phyloP scores from a whole-genome alignment of 2,329 filamentous ascomycete genomes.

The Ophiocordyceps sinensis region DNA sequence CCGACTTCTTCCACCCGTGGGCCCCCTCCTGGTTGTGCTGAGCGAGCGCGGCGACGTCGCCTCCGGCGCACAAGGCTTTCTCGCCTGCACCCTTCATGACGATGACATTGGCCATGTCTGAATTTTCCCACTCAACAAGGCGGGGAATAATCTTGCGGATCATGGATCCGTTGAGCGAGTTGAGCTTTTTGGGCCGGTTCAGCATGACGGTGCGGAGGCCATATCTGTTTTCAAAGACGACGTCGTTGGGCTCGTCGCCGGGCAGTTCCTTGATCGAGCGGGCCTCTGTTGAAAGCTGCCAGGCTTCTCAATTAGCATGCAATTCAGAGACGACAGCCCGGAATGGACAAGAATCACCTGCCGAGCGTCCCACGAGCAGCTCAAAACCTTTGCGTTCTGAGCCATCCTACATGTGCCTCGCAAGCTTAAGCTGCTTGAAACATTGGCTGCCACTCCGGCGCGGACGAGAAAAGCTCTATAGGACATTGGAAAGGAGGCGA shows the following conservation, averaged over 20 bases:
- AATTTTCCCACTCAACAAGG: conserved; percentile 87
- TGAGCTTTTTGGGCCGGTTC: conserved; percentile 83
- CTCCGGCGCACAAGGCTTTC: conserved; percentile 82
- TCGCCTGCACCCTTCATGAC: conserved; percentile 82
- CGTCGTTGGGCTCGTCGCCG: conserved; percentile 72
- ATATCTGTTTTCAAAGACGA: conserved; percentile 79
- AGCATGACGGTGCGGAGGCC: conserved; percentile 86
- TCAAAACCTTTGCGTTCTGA: conserved; percentile 60
- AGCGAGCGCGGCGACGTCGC: conserved; percentile 74
- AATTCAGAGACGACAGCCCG: not conserved
- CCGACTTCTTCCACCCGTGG: conserved; percentile 59
- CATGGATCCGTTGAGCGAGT: conserved; percentile 91
- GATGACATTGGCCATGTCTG: conserved; percentile 81
- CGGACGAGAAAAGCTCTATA: conserved; percentile 36
- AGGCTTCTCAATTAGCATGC: conserved; percentile 2
- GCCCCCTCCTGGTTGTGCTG: conserved; percentile 51
- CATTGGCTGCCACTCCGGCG: conserved; percentile 35
- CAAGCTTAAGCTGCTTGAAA: conserved; percentile 26
- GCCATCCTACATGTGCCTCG: conserved; percentile 49
- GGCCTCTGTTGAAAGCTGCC: conserved; percentile 20
- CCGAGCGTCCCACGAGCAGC: conserved; percentile 34
- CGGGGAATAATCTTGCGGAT: conserved; percentile 84
- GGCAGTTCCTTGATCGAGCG: conserved; percentile 37
- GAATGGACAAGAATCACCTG: conserved; percentile 8
- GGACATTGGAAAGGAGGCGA: conserved; percentile 34